Evolutionary conservation across 2,329 filamentous ascomycete genomes (phyloP).

Genomic region (Clathrospora elynae): DNA sequence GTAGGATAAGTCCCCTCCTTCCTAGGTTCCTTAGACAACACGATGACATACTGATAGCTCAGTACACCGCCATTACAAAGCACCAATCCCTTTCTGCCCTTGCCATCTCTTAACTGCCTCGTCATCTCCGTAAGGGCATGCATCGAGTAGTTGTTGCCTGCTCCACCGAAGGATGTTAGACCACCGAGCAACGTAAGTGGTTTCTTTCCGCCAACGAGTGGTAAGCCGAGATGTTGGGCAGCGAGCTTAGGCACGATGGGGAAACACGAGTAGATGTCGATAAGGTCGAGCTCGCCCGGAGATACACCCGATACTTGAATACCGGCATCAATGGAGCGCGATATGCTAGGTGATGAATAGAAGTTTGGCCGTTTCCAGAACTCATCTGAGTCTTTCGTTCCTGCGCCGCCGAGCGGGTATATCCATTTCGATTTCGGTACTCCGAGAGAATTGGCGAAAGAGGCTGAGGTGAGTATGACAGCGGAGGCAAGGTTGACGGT

Average conservation of each 20-base stretch:
- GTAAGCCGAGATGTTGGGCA: constrained; percentile 62
- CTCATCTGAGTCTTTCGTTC: constrained; percentile 62
- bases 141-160: constrained; percentile 74
- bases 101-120: constrained; percentile 57
- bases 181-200: constrained; percentile 67
- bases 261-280: constrained; percentile 72
- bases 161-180: constrained; percentile 70
- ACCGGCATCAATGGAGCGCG: constrained; percentile 61
- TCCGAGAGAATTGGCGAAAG: constrained; percentile 60
- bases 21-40: constrained; percentile 58
- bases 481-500: constrained; percentile 68
- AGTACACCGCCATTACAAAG: constrained; percentile 69
- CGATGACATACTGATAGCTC: constrained; percentile 68
- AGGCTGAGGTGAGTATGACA: constrained; percentile 63
- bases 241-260: constrained; percentile 72
- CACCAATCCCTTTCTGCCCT: constrained; percentile 59
- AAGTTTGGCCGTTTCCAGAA: constrained; percentile 69
- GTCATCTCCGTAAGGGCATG: constrained; percentile 56
- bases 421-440: constrained; percentile 65
- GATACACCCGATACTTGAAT: constrained; percentile 56
- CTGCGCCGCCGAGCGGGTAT: constrained; percentile 67
- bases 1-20: constrained; percentile 54
- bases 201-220: constrained; percentile 52
- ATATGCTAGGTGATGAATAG: constrained; percentile 63
- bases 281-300: constrained; percentile 62